Conservation (phyloP, 2,329 filamentous ascomycete species). For the Aspergillus sp. region DNA sequence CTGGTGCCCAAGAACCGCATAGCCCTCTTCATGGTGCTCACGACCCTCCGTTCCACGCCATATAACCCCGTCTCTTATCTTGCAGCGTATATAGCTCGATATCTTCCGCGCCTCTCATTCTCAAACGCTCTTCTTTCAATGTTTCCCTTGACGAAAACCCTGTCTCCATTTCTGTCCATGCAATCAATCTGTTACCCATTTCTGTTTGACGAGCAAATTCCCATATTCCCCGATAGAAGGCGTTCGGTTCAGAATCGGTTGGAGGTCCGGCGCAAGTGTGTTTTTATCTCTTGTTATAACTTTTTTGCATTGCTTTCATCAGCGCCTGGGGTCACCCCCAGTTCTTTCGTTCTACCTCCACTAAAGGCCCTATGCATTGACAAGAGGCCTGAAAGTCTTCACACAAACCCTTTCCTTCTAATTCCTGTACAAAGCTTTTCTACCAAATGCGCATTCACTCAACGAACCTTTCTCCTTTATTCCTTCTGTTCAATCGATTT, state of each 20-base stretch:
- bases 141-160: conserved; percentile 17
- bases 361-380: conserved; percentile 15
- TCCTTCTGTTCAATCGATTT: conserved; percentile 10
- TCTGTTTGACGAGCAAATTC: conserved; percentile 31
- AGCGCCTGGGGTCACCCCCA: conserved; percentile 2
- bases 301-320: conserved; percentile 8
- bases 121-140: conserved; percentile 33
- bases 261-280: conserved; percentile 37
- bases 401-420: conserved; percentile 20
- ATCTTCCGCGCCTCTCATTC: conserved; percentile 21
- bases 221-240: conserved; percentile 44
- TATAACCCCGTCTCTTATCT: conserved; percentile 29
- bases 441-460: conserved; percentile 16
- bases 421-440: conserved; percentile 39
- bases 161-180: conserved; percentile 21
- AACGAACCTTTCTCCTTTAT: conserved; percentile 11
- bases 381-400: conserved; percentile 11
- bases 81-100: conserved; percentile 34
- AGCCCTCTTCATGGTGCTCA: conserved; percentile 35
- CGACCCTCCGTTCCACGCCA: conserved; percentile 35
- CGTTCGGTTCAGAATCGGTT: conserved; percentile 38
- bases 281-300: conserved; percentile 17
- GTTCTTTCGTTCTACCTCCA: conserved; percentile 15
- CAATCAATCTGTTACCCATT: conserved; percentile 29
- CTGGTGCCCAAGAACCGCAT: conserved; percentile 28